Percentiles rank a stretch among this genome's conserved stretches.
These are phyloP conservation scores for Ceratocystis diversiconidia DNA, from an alignment of 2,329 filamentous ascomycete genomes.

Conservation along the genomic window DNA sequence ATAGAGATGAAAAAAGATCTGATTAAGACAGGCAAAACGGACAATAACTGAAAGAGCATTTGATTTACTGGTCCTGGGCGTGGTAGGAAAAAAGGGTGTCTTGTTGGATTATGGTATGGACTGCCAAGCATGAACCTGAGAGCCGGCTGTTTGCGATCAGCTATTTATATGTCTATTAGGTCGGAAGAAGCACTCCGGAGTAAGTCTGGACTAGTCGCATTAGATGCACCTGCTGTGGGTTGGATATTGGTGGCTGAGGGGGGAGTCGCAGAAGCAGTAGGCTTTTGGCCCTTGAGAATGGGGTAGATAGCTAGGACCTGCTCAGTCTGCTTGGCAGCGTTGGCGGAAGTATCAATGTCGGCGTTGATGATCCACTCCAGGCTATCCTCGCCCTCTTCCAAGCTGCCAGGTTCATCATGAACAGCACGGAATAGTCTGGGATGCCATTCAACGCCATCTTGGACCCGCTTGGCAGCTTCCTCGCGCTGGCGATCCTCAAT, in stretches of 20 bases:
- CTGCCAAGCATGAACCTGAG: not conserved
- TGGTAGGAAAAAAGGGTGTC: not conserved
- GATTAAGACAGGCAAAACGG: not conserved
- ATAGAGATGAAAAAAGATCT: conserved; percentile 4
- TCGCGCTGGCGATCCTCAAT: conserved; percentile 87
- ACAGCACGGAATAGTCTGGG: conserved; percentile 73
- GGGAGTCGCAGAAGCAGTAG: conserved; percentile 40
- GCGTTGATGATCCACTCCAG: conserved; percentile 93
- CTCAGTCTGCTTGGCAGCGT: conserved; percentile 44
- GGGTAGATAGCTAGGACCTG: conserved; percentile 81
- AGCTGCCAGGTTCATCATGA: conserved; percentile 51
- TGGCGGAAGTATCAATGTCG: conserved; percentile 54
- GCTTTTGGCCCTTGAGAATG: conserved; percentile 63
- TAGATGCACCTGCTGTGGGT: not conserved
- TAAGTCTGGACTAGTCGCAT: not conserved
- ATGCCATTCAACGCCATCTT: conserved; percentile 73
- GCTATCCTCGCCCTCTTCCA: conserved; percentile 72
- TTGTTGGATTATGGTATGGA: too few relatives aligned
- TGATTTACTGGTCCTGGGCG: not conserved
- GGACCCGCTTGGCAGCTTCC: conserved; percentile 65
- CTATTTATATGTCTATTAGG: conserved; percentile 16
- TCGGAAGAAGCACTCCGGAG: conserved; percentile 13
- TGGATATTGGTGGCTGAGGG: conserved; percentile 28
- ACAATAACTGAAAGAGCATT: not conserved
- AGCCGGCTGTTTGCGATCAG: not conserved